phyloP scores from a whole-genome alignment of 1,284 basidiomycete species.

The Amylostereum areolatum region DNA sequence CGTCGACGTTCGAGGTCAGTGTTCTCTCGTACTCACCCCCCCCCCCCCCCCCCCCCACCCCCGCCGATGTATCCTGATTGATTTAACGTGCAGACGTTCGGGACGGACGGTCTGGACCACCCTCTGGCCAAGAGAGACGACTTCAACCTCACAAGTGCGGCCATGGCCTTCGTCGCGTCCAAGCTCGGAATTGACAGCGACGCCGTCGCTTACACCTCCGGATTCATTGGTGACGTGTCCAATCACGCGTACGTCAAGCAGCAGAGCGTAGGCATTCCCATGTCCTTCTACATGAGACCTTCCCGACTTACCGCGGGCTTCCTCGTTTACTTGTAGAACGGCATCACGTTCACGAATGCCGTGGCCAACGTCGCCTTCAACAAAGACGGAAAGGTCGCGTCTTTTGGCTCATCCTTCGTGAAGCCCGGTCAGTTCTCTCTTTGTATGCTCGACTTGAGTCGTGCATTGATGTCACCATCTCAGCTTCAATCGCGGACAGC shows the following conservation, averaged over 20 bases:
- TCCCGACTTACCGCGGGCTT: not conserved
- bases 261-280: conserved; percentile 22
- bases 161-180: conserved; percentile 23
- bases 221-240: conserved; percentile 23
- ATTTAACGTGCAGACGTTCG: conserved; percentile 31
- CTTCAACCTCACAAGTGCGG: conserved; percentile 21
- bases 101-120: conserved; percentile 27
- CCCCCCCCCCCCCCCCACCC: not conserved
- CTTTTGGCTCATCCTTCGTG: too few relatives aligned
- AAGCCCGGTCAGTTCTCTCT: too few relatives aligned
- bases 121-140: conserved; percentile 25
- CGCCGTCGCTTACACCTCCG: conserved; percentile 20
- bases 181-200: conserved; percentile 19
- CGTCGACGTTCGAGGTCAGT: conserved; percentile 35
- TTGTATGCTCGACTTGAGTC: too few relatives aligned
- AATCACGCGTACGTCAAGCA: conserved; percentile 35
- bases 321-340: conserved; percentile 22
- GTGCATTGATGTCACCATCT: too few relatives aligned
- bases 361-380: conserved; percentile 42
- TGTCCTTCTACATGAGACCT: not conserved
- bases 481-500: too few relatives aligned
- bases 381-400: too few relatives aligned
- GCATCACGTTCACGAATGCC: conserved; percentile 36
- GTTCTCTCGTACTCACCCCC: too few relatives aligned
- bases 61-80: not conserved